Evolutionary conservation across 2,329 filamentous ascomycete genomes (phyloP), one percentile per base, ranked within the genome.

Genomic region (Fusarium sp.): DNA sequence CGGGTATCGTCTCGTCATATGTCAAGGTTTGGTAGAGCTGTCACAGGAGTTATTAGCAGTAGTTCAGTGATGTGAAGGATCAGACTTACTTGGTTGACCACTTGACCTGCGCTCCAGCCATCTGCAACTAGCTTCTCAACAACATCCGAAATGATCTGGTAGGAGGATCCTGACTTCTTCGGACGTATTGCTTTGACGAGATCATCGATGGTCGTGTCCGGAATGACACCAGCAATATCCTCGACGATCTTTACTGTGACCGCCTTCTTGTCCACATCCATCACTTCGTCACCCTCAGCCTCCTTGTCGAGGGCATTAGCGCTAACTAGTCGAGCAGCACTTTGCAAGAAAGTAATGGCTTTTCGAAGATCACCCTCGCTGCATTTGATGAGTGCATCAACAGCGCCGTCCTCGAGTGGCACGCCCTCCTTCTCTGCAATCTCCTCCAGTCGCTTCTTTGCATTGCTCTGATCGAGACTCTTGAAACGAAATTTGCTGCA

Each of bases 401-500:
- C 85, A 1, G 94, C 95, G 1, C 94, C 95, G 15, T 92, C 87
- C 70, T 94, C 94, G 38, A 98, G 83, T 45, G 82, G 84, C 10
- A 99, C 92, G 2, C 90, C 90, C 82, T 99, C 96, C 50, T 91
- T 87, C 60, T 86, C 84, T 2, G 96, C 95, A 83, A 99, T 99
- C 61, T 95, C 90, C 78, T 93, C 90, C 18, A 99, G 84, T 62
- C 97, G 87, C 79, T 88, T 90, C 77, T 91, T 92, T 13, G 96
- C 94, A 80, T 97, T 97, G 13, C 90, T 90, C 78, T 95, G 93
- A 81, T 98, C 96, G 73, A 99, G 85, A 73, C 93, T 94, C 90
- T 99, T 99, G 89, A 99, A 99, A 38, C 96, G 89, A 82, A 99
- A 99, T 84, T 99, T 99, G 83, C 92, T 95, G 85, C 96, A 99